A percentile compares a stretch with the other conserved stretches of the same genome.
Evolutionary conservation across 2,329 filamentous ascomycete genomes (phyloP).

Genomic region (Microcyclosporella mali): DNA sequence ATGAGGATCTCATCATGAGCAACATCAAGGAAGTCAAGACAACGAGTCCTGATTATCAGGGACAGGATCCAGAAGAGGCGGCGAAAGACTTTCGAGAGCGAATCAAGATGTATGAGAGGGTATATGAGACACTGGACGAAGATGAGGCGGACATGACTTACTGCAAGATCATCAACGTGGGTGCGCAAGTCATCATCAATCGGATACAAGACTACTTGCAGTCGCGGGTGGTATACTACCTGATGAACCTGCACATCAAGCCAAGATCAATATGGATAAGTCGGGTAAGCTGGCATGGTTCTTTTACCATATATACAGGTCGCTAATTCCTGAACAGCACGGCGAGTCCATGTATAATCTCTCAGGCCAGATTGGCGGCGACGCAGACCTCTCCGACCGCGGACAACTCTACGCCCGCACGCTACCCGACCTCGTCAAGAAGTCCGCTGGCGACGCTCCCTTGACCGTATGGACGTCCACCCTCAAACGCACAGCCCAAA

Average conservation of each 20-base stretch:
- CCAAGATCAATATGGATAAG: conserved; percentile 96
- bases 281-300: conserved; percentile 38
- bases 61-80: conserved; percentile 86
- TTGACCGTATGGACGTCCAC: conserved; percentile 72
- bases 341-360: conserved; percentile 93
- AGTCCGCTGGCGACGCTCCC: conserved; percentile 73
- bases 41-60: conserved; percentile 87
- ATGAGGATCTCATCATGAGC: conserved; percentile 88
- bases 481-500: conserved; percentile 80
- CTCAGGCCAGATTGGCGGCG: conserved; percentile 83
- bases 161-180: conserved; percentile 94
- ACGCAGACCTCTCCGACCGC: conserved; percentile 76
- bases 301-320: neutral
- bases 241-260: conserved; percentile 97
- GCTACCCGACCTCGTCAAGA: conserved; percentile 74
- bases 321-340: conserved; percentile 51
- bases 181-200: conserved; percentile 96
- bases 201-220: conserved; percentile 94
- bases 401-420: conserved; percentile 82
- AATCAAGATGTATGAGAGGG: conserved; percentile 95
- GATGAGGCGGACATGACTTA: conserved; percentile 87
- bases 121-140: conserved; percentile 88
- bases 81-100: conserved; percentile 88
- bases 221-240: conserved; percentile 92
- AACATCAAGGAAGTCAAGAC: conserved; percentile 93